A percentile compares a stretch with the other conserved stretches of the same genome.
phyloP scores from a whole-genome alignment of 1,284 basidiomycete species.

The Schizophyllum commune region DNA sequence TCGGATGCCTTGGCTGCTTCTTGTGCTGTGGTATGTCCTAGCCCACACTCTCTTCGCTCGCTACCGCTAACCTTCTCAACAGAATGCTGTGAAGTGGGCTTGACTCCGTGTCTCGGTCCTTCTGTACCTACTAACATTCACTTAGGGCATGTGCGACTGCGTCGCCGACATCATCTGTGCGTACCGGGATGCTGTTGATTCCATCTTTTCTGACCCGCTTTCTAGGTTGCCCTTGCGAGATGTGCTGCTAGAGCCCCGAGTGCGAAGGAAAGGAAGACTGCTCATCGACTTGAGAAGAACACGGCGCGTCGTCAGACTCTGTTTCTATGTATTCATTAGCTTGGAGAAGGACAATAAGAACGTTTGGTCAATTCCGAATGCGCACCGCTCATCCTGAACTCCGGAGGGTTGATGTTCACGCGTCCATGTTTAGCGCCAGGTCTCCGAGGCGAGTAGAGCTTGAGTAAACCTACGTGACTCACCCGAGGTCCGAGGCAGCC shows the following conservation, averaged over 20 bases:
- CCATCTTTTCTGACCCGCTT: neutral
- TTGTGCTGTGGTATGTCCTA: slow-evolving; percentile 49
- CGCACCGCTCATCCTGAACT: too few relatives aligned
- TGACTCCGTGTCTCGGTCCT: neutral
- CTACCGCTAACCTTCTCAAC: neutral
- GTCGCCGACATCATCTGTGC: slow-evolving; percentile 39
- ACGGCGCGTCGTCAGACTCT: neutral
- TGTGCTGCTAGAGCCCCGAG: slow-evolving; percentile 29
- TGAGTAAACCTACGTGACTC: too few relatives aligned
- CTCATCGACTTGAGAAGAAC: neutral
- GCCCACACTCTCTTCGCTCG: neutral
- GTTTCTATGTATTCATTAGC: neutral
- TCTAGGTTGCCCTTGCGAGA: slow-evolving; percentile 43
- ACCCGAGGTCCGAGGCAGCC: too few relatives aligned
- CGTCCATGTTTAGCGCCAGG: too few relatives aligned
- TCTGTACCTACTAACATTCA: neutral
- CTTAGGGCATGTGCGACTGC: slow-evolving; percentile 40
- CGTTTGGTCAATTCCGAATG: too few relatives aligned
- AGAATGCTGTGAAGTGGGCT: slow-evolving; percentile 40
- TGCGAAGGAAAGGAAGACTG: neutral
- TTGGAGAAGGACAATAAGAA: too few relatives aligned
- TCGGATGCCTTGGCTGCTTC: slow-evolving; percentile 53
- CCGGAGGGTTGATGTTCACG: too few relatives aligned
- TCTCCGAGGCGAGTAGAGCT: too few relatives aligned
- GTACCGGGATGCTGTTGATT: slow-evolving; percentile 12